These are phyloP conservation scores for Heterobasidion occidentale DNA, from an alignment of 1,284 basidiomycete species.

Conservation along the genomic window DNA sequence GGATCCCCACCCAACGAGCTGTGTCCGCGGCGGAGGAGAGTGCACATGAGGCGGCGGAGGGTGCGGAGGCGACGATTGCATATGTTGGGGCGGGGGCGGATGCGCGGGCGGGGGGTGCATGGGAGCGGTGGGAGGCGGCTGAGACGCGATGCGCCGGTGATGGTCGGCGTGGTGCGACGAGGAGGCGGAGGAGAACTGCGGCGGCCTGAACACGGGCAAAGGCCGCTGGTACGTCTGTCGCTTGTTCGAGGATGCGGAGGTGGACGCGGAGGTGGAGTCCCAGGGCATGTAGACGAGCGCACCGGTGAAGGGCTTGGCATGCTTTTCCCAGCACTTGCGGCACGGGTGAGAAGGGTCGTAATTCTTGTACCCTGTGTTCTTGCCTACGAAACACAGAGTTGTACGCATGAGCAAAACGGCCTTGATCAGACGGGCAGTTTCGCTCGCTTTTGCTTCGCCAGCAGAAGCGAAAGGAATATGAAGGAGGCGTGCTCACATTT, in stretches of 20 bases:
- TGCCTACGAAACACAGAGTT: slow-evolving; percentile 35
- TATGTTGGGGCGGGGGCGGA: neutral
- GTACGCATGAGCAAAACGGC: neutral
- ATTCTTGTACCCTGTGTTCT: slow-evolving; percentile 65
- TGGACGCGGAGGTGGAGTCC: slow-evolving; percentile 14
- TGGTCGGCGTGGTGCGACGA: neutral
- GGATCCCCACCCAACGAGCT: slow-evolving; percentile 3
- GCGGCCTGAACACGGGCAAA: slow-evolving; percentile 8
- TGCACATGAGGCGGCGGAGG: neutral
- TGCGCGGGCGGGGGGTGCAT: neutral
- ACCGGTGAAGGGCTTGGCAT: slow-evolving; percentile 49
- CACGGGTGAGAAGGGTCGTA: slow-evolving; percentile 61
- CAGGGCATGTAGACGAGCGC: slow-evolving; percentile 50
- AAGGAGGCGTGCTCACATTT: slow-evolving; percentile 39
- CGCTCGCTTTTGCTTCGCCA: neutral
- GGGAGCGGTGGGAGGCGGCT: neutral
- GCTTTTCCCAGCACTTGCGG: slow-evolving; percentile 61
- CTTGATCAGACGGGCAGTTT: neutral
- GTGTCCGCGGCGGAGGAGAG: neutral
- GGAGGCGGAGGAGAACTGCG: slow-evolving; percentile 1
- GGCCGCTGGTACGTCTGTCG: slow-evolving; percentile 15
- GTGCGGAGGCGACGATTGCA: neutral
- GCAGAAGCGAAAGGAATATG: neutral
- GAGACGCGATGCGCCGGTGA: neutral
- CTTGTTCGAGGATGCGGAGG: slow-evolving; percentile 10